phyloP scores from a whole-genome alignment of 129 eudicot species.

The Arctium lappa region DNA sequence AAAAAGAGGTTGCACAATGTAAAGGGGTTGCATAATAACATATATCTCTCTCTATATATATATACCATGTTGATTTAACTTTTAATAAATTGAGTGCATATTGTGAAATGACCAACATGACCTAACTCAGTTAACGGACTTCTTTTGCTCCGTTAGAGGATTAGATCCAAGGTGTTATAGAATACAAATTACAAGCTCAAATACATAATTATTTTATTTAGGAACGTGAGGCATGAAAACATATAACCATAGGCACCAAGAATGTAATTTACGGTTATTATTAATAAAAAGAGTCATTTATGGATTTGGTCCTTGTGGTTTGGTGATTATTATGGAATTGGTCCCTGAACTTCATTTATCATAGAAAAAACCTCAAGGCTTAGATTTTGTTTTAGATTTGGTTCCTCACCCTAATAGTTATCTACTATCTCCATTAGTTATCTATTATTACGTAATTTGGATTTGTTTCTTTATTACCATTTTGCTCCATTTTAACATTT shows the following conservation, averaged over 20 bases:
- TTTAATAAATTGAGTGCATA: background rate
- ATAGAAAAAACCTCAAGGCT: background rate
- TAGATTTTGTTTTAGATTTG: no score
- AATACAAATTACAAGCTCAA: background rate
- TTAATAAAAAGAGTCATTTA: background rate
- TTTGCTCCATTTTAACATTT: no score
- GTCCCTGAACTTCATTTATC: background rate
- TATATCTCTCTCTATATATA: no score
- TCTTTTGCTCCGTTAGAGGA: background rate
- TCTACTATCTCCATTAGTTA: background rate
- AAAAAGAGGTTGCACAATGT: no score
- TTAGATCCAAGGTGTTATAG: background rate
- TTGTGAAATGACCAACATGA: background rate
- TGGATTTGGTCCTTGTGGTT: background rate
- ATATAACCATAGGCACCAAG: background rate
- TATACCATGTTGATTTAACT: background rate
- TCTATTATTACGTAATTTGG: no score
- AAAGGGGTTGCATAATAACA: no score
- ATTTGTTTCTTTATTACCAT: background rate
- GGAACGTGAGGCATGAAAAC: background rate
- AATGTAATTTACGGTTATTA: background rate
- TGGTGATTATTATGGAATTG: background rate
- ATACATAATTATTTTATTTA: no score
- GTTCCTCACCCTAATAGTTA: background rate
- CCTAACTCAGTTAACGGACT: no score